Evolutionary conservation across 768 basidiomycete species (phyloP).

Genomic region (Baorangia bicolor): DNA sequence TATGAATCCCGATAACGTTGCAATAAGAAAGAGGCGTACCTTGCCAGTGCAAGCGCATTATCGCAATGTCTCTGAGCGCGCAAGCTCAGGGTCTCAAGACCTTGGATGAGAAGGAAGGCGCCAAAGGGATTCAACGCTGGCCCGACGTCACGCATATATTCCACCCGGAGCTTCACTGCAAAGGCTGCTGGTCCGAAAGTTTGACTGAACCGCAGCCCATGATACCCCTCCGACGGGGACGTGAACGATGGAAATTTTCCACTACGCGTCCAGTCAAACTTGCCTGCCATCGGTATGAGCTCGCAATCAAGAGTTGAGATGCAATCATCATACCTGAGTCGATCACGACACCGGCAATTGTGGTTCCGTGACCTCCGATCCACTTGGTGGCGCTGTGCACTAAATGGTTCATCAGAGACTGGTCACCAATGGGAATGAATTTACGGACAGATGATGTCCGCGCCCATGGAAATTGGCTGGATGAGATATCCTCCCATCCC

Average conservation of each 20-base stretch:
- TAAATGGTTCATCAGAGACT: background rate
- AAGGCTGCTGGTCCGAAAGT: slow-evolving; percentile 66
- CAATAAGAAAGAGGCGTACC: slow-evolving; percentile 22
- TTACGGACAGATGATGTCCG: slow-evolving; percentile 66
- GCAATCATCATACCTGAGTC: slow-evolving; percentile 50
- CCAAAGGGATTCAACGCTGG: slow-evolving; percentile 66
- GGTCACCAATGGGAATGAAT: no score
- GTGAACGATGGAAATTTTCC: slow-evolving; percentile 76
- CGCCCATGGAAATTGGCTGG: slow-evolving; percentile 69
- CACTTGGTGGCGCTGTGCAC: slow-evolving; percentile 83
- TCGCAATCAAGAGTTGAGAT: background rate
- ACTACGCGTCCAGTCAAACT: slow-evolving; percentile 70
- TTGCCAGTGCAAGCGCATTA: slow-evolving; percentile 69
- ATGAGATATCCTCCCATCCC: slow-evolving; percentile 71
- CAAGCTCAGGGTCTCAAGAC: slow-evolving; percentile 73
- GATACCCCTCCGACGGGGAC: slow-evolving; percentile 72
- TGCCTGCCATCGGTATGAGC: slow-evolving; percentile 4
- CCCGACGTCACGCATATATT: slow-evolving; percentile 67
- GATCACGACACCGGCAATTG: slow-evolving; percentile 73
- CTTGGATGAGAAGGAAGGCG: slow-evolving; percentile 75
- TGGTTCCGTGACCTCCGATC: slow-evolving; percentile 81
- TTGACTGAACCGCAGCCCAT: slow-evolving; percentile 65
- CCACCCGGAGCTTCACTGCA: slow-evolving; percentile 61
- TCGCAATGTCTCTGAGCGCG: slow-evolving; percentile 69
- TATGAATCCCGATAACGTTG: background rate